These are phyloP conservation scores for Pseudozyma thailandica DNA, from an alignment of 1,284 basidiomycete species.

Conservation along the genomic window DNA sequence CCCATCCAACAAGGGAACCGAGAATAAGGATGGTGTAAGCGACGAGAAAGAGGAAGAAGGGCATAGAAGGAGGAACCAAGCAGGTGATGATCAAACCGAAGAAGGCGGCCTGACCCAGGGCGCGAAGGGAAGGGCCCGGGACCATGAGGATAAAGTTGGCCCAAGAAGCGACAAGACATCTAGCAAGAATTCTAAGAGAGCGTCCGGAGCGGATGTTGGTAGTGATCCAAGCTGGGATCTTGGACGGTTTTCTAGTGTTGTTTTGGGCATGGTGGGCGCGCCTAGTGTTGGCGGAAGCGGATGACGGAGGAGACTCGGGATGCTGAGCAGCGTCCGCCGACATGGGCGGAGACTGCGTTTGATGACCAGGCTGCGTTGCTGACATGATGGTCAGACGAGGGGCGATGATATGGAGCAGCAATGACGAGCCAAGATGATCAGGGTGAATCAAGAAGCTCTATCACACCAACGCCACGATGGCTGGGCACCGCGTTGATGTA, in stretches of 20 bases:
- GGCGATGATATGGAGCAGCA: too few species aligned
- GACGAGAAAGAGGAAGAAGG: slow-evolving; percentile 65
- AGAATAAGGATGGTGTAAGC: slow-evolving; percentile 72
- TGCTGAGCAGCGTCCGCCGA: neutral
- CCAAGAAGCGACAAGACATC: slow-evolving; percentile 66
- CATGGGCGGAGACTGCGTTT: neutral
- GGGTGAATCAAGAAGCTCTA: too few species aligned
- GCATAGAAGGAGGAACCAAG: slow-evolving; percentile 64
- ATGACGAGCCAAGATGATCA: too few species aligned
- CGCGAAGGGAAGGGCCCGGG: slow-evolving; percentile 46
- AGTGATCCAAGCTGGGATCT: slow-evolving; percentile 46
- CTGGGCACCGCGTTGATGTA: too few species aligned
- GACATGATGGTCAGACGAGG: too few species aligned
- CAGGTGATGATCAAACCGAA: slow-evolving; percentile 57
- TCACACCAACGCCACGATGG: too few species aligned
- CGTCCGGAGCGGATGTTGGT: slow-evolving; percentile 41
- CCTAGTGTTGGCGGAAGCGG: neutral
- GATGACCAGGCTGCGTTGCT: neutral
- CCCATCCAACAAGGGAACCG: slow-evolving; percentile 80
- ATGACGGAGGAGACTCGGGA: neutral
- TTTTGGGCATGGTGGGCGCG: neutral
- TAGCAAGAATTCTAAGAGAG: slow-evolving; percentile 34
- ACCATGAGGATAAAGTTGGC: slow-evolving; percentile 62
- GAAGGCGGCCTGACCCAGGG: slow-evolving; percentile 65
- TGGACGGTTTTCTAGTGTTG: slow-evolving; percentile 8